Evolutionary conservation across 2,329 filamentous ascomycete species (phyloP).

Genomic region (Claviceps sp.): DNA sequence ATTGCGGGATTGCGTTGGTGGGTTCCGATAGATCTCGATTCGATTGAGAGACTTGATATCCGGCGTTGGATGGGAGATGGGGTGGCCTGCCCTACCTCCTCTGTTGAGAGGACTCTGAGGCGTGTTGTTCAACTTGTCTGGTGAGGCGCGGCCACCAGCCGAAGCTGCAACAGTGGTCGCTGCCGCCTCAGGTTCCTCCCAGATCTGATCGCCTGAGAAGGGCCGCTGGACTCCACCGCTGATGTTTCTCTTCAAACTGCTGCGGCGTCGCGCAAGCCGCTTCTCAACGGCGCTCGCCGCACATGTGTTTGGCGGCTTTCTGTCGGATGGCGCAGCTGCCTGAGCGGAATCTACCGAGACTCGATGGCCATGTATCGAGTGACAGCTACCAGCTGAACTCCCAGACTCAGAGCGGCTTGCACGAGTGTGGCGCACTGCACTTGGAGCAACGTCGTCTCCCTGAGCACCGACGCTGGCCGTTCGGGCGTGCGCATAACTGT

Average conservation of each 20-base stretch:
- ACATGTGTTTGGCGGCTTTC: conserved; percentile 25
- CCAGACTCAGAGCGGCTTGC: conserved; percentile 34
- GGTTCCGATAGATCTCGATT: conserved; percentile 72
- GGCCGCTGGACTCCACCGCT: conserved; percentile 54
- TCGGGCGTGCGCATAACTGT: conserved; percentile 57
- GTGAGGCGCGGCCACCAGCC: conserved; percentile 18
- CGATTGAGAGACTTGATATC: conserved; percentile 27
- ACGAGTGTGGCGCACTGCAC: conserved; percentile 30
- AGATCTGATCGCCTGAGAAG: conserved; percentile 70
- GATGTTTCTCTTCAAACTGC: conserved; percentile 54
- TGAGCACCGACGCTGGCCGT: conserved; percentile 43
- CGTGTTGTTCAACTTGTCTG: conserved; percentile 19
- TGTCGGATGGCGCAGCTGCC: conserved; percentile 8
- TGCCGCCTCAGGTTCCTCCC: conserved; percentile 62
- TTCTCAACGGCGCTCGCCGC: conserved; percentile 20
- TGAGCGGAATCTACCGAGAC: conserved; percentile 13
- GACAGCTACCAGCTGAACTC: conserved; percentile 37
- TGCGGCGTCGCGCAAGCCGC: conserved; percentile 39
- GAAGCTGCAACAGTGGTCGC: conserved; percentile 1
- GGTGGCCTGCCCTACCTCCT: conserved; percentile 25
- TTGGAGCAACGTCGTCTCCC: conserved; percentile 24
- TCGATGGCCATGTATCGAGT: conserved; percentile 19
- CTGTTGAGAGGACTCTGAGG: conserved; percentile 19
- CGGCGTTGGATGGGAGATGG: conserved; percentile 20
- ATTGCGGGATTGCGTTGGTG: conserved; percentile 70